Evolutionary conservation across 805 yeast genomes (phyloP).

Genomic region (Millerozyma acaciae): DNA sequence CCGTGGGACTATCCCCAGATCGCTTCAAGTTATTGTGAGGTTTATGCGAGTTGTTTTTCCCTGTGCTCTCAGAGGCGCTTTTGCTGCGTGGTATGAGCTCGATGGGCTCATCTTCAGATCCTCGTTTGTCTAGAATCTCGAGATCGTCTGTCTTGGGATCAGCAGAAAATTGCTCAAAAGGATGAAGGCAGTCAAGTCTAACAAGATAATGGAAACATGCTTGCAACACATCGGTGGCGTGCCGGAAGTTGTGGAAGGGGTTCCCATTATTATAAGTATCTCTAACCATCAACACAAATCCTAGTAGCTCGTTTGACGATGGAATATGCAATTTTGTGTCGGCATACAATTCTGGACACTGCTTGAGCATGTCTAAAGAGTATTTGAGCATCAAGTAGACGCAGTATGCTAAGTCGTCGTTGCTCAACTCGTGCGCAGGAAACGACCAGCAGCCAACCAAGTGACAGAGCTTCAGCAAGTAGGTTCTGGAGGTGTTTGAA

Average conservation of each 20-base stretch:
- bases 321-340: conserved; percentile 16
- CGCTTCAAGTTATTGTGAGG: background rate
- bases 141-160: conserved; percentile 30
- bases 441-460: conserved; percentile 63
- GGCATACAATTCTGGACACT: conserved; percentile 1
- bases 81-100: conserved; percentile 2
- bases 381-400: conserved; percentile 52
- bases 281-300: conserved; percentile 63
- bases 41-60: background rate
- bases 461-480: conserved; percentile 29
- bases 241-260: conserved; percentile 92
- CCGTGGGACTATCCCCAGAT: background rate
- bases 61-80: background rate
- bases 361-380: conserved; percentile 24
- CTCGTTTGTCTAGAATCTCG: conserved; percentile 8
- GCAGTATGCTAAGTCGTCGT: conserved; percentile 64
- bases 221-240: conserved; percentile 93
- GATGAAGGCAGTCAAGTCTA: conserved; percentile 37
- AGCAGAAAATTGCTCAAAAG: conserved; percentile 30
- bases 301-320: conserved; percentile 44
- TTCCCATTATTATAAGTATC: conserved; percentile 80
- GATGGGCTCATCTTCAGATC: background rate
- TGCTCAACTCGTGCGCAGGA: conserved; percentile 60
- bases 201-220: conserved; percentile 70
- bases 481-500: conserved; percentile 18